Conservation (phyloP, 1,284 basidiomycete species). For the Tilletia indica region DNA sequence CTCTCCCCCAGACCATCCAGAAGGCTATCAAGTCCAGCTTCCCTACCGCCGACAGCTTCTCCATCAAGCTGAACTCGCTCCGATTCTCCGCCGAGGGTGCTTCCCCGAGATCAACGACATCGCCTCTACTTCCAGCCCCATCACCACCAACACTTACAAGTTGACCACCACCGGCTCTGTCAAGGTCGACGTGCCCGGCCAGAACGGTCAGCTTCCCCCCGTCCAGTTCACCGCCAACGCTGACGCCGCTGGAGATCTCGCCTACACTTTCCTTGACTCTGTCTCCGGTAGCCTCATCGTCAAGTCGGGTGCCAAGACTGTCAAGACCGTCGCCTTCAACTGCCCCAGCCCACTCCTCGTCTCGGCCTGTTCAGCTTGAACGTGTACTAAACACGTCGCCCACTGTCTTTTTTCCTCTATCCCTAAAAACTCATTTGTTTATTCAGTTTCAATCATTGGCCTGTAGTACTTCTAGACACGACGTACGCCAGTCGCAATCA, state of each 20-base stretch:
- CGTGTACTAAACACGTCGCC: not conserved
- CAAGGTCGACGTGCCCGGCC: slow-evolving; percentile 8
- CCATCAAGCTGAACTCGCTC: slow-evolving; percentile 13
- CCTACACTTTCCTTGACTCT: not conserved
- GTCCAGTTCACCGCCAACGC: slow-evolving; percentile 16
- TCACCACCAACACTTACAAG: slow-evolving; percentile 11
- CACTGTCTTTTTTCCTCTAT: not conserved
- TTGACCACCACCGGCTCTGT: not conserved
- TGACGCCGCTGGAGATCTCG: not conserved
- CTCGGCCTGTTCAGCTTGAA: slow-evolving; percentile 13
- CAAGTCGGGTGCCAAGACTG: slow-evolving; percentile 4
- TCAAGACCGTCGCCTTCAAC: not conserved
- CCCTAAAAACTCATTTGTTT: not conserved
- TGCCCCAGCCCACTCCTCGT: slow-evolving; percentile 10
- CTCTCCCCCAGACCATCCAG: not conserved
- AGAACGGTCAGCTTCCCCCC: slow-evolving; percentile 6
- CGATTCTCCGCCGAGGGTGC: slow-evolving; percentile 3
- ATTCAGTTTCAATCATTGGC: too few species aligned
- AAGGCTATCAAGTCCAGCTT: slow-evolving; percentile 1
- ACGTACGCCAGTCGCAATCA: too few species aligned
- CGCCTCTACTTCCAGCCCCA: not conserved
- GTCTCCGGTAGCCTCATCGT: not conserved
- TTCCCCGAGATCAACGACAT: slow-evolving; percentile 10
- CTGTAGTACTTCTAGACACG: too few species aligned
- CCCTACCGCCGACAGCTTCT: not conserved